Evolutionary conservation across 1,139 yeast species (phyloP), one percentile per base, ranked within the genome.

Genomic region (Candida tunisiensis): DNA sequence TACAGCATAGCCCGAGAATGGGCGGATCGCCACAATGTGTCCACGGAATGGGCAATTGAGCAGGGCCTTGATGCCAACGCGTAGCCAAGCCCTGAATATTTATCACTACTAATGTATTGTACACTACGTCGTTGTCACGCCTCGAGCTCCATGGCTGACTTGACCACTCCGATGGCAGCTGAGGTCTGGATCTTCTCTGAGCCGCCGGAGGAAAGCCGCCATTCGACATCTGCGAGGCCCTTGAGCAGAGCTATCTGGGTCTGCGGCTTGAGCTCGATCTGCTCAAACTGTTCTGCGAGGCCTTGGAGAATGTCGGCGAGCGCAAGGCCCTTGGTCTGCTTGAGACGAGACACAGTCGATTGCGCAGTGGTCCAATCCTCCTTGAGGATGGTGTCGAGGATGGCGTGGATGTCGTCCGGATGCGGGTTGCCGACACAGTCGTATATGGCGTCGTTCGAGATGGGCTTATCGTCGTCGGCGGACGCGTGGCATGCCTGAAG

Each of bases 361-460:
- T 66, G 65, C 1, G 93, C 69, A 3, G 85, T 70, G 13, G 79
- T 65, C 93, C 95, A 85, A 44, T 83, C 93, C 34, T 82, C 93
- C 39, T 71, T 72, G 46, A 91, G 57, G 19, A 88, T 70, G 6
- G 88, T 66, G 37, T 75, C 74, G 35, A 88, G 57, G 8, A 82
- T 73, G 0, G 70, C 58, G 41, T 77, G 79, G 19, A 88, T 65
- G 40, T 85, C 95, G 25, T 62, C 64, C 1, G 98, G 98, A 38
- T 77, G 78, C 2, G 98, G 96, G 1, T 93, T 85, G 3, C 99
- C 99, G 27, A 91, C 74, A 51, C 96, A 85, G 40, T 85, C 93
- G 49, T 80, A 91, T 20, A 91, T 73, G 71, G 79, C 74, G 31
- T 69, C 69, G 25, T 63, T 66, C 19, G 74, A 67, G 21, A 85